Evolutionary conservation across 1,284 basidiomycete species (phyloP).

Genomic region (Papiliotrema laurentii): DNA sequence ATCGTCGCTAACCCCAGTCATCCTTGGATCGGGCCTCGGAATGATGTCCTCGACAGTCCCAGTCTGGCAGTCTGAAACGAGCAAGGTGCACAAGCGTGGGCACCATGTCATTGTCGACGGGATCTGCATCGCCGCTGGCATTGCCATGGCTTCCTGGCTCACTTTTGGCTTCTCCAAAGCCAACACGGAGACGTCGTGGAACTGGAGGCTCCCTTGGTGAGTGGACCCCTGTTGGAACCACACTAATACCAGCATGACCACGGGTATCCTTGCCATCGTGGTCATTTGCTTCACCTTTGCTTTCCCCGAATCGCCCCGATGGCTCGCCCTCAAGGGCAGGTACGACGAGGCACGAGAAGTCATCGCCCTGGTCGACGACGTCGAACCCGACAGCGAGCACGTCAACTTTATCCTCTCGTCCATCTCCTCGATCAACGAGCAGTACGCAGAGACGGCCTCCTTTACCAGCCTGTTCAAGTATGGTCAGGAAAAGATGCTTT

Average conservation of each 20-base stretch:
- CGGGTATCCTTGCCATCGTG: conserved; percentile 46
- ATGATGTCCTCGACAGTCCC: conserved; percentile 49
- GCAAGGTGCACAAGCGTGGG: conserved; percentile 47
- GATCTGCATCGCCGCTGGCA: conserved; percentile 28
- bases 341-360: conserved; percentile 46
- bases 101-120: conserved; percentile 48
- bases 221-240: conserved; percentile 45
- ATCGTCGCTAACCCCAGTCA: too few relatives aligned
- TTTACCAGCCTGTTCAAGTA: conserved; percentile 35
- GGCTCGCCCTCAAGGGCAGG: conserved; percentile 49
- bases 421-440: conserved; percentile 20
- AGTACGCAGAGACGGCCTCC: conserved; percentile 13
- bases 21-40: conserved; percentile 28
- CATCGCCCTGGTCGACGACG: conserved; percentile 36
- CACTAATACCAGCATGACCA: too few relatives aligned
- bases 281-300: conserved; percentile 37
- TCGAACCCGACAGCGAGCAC: conserved; percentile 14
- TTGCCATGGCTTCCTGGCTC: conserved; percentile 42
- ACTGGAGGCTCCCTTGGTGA: conserved; percentile 47
- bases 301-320: conserved; percentile 53
- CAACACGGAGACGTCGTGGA: conserved; percentile 26
- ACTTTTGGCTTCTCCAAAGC: conserved; percentile 42
- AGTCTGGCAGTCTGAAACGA: conserved; percentile 45
- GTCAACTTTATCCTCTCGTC: conserved; percentile 12
- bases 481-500: conserved; percentile 47